Conservation (phyloP, 2,329 filamentous ascomycete genomes). For the Alternaria novae-zelandiae region DNA sequence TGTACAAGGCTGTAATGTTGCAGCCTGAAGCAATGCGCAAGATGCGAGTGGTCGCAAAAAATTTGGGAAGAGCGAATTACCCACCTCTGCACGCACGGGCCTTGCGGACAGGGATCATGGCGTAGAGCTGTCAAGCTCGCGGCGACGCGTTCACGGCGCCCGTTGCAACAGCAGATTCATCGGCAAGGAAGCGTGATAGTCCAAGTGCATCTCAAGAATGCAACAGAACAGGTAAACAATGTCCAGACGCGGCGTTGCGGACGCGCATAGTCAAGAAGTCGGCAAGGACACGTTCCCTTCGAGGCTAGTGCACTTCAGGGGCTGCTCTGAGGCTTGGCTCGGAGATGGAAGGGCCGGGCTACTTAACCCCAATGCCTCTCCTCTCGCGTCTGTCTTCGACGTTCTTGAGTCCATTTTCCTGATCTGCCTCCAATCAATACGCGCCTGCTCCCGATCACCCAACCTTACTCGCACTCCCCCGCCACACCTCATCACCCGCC, state of each 20-base stretch:
- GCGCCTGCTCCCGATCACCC: conserved; percentile 36
- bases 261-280: conserved; percentile 8
- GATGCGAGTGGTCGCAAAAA: conserved; percentile 27
- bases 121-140: conserved; percentile 3
- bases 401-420: conserved; percentile 30
- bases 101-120: conserved; percentile 13
- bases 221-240: background rate
- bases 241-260: conserved; percentile 1
- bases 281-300: conserved; percentile 22
- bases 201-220: background rate
- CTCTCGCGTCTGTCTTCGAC: conserved; percentile 26
- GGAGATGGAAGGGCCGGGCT: conserved; percentile 28
- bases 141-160: background rate
- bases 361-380: conserved; percentile 25
- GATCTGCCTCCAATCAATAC: conserved; percentile 45
- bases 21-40: conserved; percentile 32
- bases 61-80: conserved; percentile 21
- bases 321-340: conserved; percentile 34
- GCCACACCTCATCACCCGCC: conserved; percentile 16
- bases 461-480: conserved; percentile 31
- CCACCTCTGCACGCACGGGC: conserved; percentile 16
- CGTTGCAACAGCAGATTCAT: background rate
- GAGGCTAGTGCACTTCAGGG: conserved; percentile 33
- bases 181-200: background rate
- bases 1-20: conserved; percentile 15